Evolutionary conservation across 441 rosid genomes (phyloP).

Genomic region (Pelargonium citronellum): DNA sequence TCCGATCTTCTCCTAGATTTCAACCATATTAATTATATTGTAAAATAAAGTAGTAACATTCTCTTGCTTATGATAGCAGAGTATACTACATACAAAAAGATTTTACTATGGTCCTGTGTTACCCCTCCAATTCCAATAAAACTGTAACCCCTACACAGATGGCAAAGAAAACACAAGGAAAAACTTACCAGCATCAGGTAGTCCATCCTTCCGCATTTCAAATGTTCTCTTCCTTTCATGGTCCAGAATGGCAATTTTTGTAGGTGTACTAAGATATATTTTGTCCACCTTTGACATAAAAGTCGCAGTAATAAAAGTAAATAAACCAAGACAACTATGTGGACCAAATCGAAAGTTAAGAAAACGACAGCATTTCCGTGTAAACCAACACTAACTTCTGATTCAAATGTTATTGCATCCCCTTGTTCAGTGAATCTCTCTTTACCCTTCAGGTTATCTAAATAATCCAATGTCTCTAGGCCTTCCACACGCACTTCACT

Average conservation of each 20-base stretch:
- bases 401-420: slow-evolving; percentile 43
- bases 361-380: background rate
- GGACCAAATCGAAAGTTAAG: background rate
- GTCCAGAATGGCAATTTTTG: slow-evolving; percentile 45
- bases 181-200: slow-evolving; percentile 46
- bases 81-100: no score
- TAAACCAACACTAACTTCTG: slow-evolving; percentile 29
- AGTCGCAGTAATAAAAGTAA: background rate
- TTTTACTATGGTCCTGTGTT: background rate
- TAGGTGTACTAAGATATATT: slow-evolving; percentile 39
- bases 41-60: no score
- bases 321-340: background rate
- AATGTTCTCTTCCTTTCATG: slow-evolving; percentile 47
- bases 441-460: slow-evolving; percentile 35
- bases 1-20: no score
- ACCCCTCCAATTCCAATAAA: background rate
- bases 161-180: background rate
- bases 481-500: slow-evolving; percentile 58
- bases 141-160: background rate
- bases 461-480: slow-evolving; percentile 46
- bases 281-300: slow-evolving; percentile 32
- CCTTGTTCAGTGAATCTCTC: slow-evolving; percentile 40
- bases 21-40: no score
- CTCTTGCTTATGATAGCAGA: no score
- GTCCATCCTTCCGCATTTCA: slow-evolving; percentile 44